Evolutionary conservation across 2,329 filamentous ascomycete species (phyloP).

Genomic region (Amphichorda felina): DNA sequence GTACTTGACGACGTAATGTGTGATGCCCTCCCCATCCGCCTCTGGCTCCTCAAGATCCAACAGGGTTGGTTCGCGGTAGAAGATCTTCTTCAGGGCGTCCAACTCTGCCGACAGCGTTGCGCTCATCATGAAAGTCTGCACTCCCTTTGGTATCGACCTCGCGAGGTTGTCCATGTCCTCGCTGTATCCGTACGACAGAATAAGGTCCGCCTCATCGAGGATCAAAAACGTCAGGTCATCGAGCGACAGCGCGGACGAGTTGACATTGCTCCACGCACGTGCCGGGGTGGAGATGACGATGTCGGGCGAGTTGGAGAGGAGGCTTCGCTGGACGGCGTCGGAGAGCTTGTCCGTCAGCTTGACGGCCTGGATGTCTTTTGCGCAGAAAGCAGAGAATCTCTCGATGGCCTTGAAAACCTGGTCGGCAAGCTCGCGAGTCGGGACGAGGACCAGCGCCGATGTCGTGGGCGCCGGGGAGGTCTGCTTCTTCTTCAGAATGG

Average conservation of each 20-base stretch:
- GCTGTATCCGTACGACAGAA: conserved; percentile 88
- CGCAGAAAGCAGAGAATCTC: conserved; percentile 69
- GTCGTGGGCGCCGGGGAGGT: conserved; percentile 41
- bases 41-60: conserved; percentile 78
- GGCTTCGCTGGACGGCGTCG: conserved; percentile 75
- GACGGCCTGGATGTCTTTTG: conserved; percentile 68
- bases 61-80: conserved; percentile 64
- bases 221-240: conserved; percentile 66
- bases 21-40: conserved; percentile 62
- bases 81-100: conserved; percentile 71
- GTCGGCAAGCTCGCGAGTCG: conserved; percentile 85
- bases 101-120: conserved; percentile 85
- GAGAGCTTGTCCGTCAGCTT: conserved; percentile 88
- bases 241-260: conserved; percentile 50
- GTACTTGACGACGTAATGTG: conserved; percentile 76
- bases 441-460: conserved; percentile 79
- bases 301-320: conserved; percentile 77
- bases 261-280: conserved; percentile 69
- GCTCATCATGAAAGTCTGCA: conserved; percentile 89
- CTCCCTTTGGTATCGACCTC: conserved; percentile 65
- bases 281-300: conserved; percentile 85
- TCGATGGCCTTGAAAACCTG: conserved; percentile 76
- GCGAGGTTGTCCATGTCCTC: conserved; percentile 77
- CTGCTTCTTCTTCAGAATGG: conserved; percentile 67
- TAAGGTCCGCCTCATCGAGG: conserved; percentile 87